Evolutionary conservation across 441 rosid genomes (phyloP).

Genomic region (Gossypium aridum): DNA sequence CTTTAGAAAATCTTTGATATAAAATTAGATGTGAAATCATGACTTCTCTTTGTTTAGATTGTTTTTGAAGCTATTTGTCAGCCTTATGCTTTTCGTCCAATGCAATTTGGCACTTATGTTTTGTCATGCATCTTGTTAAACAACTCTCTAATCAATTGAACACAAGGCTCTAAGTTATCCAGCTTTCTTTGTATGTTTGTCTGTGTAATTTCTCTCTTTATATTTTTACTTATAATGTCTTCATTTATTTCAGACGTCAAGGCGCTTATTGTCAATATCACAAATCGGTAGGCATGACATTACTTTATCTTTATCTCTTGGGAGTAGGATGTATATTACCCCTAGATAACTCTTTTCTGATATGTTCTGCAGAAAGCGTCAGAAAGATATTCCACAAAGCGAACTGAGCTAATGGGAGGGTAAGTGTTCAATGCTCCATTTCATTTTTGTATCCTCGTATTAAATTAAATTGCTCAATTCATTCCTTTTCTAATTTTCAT

Average conservation of each 20-base stretch:
- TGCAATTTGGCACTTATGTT: neutral
- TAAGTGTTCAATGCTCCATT: constrained; percentile 27
- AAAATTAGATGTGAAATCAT: neutral
- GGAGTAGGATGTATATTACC: neutral
- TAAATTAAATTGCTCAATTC: neutral
- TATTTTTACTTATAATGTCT: constrained; percentile 15
- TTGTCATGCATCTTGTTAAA: neutral
- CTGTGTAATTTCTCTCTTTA: neutral
- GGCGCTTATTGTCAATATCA: constrained; percentile 73
- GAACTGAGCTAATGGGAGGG: constrained; percentile 92
- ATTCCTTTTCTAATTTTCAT: neutral
- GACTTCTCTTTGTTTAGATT: neutral
- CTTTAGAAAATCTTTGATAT: neutral
- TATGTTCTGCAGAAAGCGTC: constrained; percentile 55
- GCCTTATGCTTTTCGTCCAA: neutral
- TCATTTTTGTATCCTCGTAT: constrained; percentile 2
- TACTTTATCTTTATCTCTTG: constrained; percentile 13
- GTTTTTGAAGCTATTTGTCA: neutral
- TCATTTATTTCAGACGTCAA: constrained; percentile 50
- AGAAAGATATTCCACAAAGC: constrained; percentile 44
- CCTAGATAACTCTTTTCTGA: neutral
- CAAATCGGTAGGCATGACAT: constrained; percentile 43
- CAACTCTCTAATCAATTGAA: constrained; percentile 5
- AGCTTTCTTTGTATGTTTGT: neutral
- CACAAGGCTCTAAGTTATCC: neutral